Base-by-base conservation (phyloP, 257 asterid species). In the Anisodus tanguticus region DNA sequence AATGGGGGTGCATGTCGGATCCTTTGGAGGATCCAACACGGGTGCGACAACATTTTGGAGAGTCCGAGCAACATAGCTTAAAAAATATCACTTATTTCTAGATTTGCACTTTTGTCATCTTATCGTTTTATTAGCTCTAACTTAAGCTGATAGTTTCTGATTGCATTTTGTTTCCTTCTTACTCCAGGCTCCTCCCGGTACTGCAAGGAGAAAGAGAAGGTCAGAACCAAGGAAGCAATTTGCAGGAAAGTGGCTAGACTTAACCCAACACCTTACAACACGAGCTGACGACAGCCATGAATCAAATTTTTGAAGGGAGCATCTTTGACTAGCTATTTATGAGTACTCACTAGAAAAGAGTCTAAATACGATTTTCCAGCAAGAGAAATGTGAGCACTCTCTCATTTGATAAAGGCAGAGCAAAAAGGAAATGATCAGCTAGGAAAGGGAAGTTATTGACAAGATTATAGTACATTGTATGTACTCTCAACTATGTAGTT, bases 131-230 rank as follows among this genome's bases (percentile, higher is more conserved):
- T n/a, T 17, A 5, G n/a, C n/a, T 37, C 12, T 45, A 43, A 60
- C 55, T 57, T 62, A 43, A 58, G 57, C 72, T 37, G 54, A 19
- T 81, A 37, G 58, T 11, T 22, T 26, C 12, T 11, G 41, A 10
- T 47, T 31, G 35, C 53, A n/a, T 1, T 5, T 49, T 39, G 37
- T 39, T 53, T 0, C 70, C 6, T 83, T 82, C 17, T 76, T 78
- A 17, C 66, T 77, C 82, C 93, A 95, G 99, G 92, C 94, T 60
- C 98, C 99, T 72, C 95, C 97, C n/a, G 98, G 99, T 58, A 93
- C 98, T 55, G 98, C 98, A 19, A 91, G 98, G 92, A 93, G 98
- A 86, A 96, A 94, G 87, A 89, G 89, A 83, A 92, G 83, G 89
- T 83, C 97, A 78, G 98, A 89, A 80, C 89, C 95, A 43, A 90